Evolutionary conservation across 1,284 basidiomycete species (phyloP).

Genomic region (Cryptococcus sp.): DNA sequence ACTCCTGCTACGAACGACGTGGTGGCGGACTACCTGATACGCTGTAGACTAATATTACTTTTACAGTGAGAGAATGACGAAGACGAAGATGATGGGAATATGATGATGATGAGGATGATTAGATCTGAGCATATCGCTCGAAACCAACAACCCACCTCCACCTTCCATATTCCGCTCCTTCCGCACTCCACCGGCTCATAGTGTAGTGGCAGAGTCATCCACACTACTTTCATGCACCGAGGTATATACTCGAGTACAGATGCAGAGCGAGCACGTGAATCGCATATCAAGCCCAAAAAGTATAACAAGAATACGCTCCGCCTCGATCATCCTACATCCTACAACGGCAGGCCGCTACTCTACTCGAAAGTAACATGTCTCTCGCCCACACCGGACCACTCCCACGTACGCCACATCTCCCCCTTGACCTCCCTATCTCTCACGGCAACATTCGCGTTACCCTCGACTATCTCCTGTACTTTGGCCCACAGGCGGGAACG

Average conservation of each 20-base stretch:
- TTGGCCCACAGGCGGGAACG: constrained; percentile 78
- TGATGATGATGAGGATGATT: constrained; percentile 1
- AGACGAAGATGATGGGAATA: neutral
- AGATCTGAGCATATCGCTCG: no score
- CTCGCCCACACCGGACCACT: constrained; percentile 53
- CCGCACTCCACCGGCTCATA: no score
- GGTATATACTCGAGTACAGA: no score
- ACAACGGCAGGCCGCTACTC: neutral
- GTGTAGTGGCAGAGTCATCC: no score
- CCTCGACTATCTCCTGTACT: constrained; percentile 86
- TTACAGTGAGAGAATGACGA: constrained; percentile 2
- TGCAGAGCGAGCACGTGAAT: no score
- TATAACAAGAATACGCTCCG: no score
- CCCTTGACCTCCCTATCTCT: constrained; percentile 84
- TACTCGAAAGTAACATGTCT: constrained; percentile 32
- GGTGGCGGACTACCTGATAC: no score
- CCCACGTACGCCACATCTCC: constrained; percentile 62
- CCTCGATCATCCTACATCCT: no score
- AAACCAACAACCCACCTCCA: constrained; percentile 1
- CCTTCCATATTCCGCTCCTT: neutral
- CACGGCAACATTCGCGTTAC: constrained; percentile 89
- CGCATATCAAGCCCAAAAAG: no score
- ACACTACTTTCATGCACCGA: no score
- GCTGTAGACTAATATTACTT: no score
- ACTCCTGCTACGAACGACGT: no score